A percentile compares a stretch with the other conserved stretches of the same genome.
Evolutionary conservation across 179 eudicot species (phyloP).

Genomic region (Camellia oleifera): DNA sequence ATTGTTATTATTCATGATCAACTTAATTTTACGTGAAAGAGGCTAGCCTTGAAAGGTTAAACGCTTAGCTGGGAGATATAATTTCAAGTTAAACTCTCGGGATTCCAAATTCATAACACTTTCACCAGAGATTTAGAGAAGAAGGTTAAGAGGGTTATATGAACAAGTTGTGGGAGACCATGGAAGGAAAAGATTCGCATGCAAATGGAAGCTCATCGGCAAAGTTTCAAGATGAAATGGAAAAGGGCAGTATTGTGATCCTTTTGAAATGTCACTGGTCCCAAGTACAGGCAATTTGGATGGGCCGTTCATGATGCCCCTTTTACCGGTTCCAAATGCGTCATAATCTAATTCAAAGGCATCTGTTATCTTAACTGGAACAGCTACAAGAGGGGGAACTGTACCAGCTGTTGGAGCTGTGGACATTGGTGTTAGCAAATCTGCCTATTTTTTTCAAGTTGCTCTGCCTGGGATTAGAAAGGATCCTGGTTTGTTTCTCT

Average conservation of each 20-base stretch:
- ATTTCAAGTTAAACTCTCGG: neutral
- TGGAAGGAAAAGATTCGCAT: constrained; percentile 16
- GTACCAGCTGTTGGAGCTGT: constrained; percentile 79
- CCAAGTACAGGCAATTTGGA: constrained; percentile 12
- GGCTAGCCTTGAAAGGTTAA: constrained; percentile 1
- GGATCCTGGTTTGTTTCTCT: constrained; percentile 55
- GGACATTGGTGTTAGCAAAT: constrained; percentile 70
- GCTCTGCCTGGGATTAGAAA: constrained; percentile 90
- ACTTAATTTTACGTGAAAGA: neutral
- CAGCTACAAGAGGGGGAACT: constrained; percentile 52
- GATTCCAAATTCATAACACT: neutral
- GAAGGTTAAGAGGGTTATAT: neutral
- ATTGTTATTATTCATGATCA: neutral
- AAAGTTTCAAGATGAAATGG: constrained; percentile 8
- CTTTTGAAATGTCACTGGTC: constrained; percentile 20
- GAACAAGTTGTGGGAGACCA: neutral
- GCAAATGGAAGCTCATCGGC: neutral
- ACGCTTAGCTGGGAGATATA: neutral
- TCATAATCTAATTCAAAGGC: constrained; percentile 25
- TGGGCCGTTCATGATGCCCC: constrained; percentile 37
- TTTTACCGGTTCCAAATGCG: constrained; percentile 31
- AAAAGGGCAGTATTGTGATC: constrained; percentile 11
- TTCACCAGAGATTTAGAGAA: neutral
- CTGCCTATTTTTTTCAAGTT: constrained; percentile 74
- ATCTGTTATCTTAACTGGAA: constrained; percentile 57